Percentiles rank a stretch among this genome's conserved stretches.
These are phyloP conservation scores for Intubia oerlemansii DNA, from an alignment of 2,329 filamentous ascomycete species.

Conservation along the genomic window DNA sequence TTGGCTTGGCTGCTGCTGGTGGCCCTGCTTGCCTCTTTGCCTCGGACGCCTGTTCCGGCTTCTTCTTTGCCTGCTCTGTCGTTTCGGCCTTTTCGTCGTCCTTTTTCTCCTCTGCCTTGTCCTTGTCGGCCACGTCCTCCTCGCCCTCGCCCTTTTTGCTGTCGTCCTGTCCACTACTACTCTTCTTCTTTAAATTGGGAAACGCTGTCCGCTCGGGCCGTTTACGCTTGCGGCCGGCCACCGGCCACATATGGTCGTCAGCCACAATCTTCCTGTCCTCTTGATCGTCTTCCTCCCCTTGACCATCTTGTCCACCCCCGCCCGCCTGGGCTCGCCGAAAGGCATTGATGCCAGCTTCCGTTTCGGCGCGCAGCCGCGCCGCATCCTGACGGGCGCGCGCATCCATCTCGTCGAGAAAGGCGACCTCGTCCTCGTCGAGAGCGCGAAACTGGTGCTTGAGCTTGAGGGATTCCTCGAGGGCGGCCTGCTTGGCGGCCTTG, in stretches of 20 bases:
- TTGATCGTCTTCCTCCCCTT: no score
- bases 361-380: slow-evolving; percentile 30
- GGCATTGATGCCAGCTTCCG: slow-evolving; percentile 29
- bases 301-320: slow-evolving; percentile 1
- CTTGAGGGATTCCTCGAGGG: slow-evolving; percentile 52
- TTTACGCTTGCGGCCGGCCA: slow-evolving; percentile 9
- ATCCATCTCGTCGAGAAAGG: slow-evolving; percentile 44
- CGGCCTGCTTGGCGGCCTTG: slow-evolving; percentile 68
- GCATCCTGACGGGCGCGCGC: slow-evolving; percentile 29
- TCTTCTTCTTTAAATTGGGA: slow-evolving; percentile 1
- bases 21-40: no score
- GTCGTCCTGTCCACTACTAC: slow-evolving; percentile 4
- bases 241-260: no score
- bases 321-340: slow-evolving; percentile 22
- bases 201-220: slow-evolving; percentile 1
- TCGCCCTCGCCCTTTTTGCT: background rate
- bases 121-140: background rate
- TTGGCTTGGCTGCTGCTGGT: background rate
- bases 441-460: slow-evolving; percentile 59
- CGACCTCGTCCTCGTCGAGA: slow-evolving; percentile 60
- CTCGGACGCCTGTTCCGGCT: background rate
- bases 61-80: background rate
- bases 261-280: no score
- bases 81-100: slow-evolving; percentile 3
- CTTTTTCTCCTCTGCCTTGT: slow-evolving; percentile 9